These are phyloP conservation scores for Clohesyomyces aquaticus DNA, from an alignment of 495 filamentous ascomycete species.

Conservation along the genomic window DNA sequence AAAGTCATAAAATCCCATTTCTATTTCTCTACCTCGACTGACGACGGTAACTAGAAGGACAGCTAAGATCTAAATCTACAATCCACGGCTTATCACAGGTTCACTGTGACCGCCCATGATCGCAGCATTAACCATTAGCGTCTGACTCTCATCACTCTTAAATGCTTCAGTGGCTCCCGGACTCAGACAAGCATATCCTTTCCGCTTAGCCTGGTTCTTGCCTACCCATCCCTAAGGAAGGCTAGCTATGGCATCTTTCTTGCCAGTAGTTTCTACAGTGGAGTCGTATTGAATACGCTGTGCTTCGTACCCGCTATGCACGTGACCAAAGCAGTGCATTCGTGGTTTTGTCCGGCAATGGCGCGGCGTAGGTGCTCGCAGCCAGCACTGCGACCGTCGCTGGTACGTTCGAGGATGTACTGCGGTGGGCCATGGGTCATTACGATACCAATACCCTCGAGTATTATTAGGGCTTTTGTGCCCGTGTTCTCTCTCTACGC, in stretches of 20 bases:
- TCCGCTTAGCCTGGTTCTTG: constrained; percentile 48
- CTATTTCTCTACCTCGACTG: too few species aligned
- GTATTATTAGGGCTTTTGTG: constrained; percentile 14
- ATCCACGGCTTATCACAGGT: constrained; percentile 62
- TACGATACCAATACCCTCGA: constrained; percentile 31
- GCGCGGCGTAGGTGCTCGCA: constrained; percentile 44
- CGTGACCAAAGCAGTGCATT: constrained; percentile 65
- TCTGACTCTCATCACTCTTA: constrained; percentile 57
- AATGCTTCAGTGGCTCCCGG: constrained; percentile 48
- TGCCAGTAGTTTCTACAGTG: not conserved
- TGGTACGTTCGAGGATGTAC: constrained; percentile 22
- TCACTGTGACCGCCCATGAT: constrained; percentile 56
- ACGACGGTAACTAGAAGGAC: too few species aligned
- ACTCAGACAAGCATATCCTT: constrained; percentile 41
- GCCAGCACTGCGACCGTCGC: constrained; percentile 17
- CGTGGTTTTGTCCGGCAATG: constrained; percentile 52
- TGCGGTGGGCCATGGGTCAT: constrained; percentile 41
- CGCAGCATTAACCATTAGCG: constrained; percentile 73
- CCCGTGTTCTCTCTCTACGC: constrained; percentile 38
- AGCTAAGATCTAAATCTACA: constrained; percentile 67
- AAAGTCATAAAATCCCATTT: too few species aligned
- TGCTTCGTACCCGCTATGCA: constrained; percentile 53
- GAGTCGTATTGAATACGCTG: constrained; percentile 20
- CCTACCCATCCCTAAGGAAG: constrained; percentile 25
- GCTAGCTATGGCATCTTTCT: not conserved